Conservation (phyloP, 1,284 basidiomycete genomes). For the Moniliophthora roreri region DNA sequence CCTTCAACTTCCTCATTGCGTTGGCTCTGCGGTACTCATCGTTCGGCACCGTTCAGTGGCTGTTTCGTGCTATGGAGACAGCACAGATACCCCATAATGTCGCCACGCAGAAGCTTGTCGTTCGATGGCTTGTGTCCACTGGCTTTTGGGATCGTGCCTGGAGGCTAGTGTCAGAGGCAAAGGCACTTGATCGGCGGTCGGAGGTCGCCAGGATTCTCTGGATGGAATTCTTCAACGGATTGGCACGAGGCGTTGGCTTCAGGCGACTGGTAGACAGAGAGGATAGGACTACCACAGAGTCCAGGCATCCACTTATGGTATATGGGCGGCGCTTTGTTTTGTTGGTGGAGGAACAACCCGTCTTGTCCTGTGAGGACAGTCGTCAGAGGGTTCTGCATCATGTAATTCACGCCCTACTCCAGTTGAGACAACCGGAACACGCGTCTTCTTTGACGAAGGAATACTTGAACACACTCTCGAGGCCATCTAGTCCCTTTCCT, state of each 20-base stretch:
- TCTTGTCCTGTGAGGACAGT: not conserved
- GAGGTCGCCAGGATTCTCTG: slow-evolving; percentile 37
- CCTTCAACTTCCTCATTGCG: slow-evolving; percentile 54
- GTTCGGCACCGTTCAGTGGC: slow-evolving; percentile 38
- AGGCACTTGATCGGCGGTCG: not conserved
- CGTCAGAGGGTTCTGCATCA: slow-evolving; percentile 7
- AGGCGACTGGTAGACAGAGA: not conserved
- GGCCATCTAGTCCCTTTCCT: slow-evolving; percentile 28
- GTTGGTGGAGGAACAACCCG: slow-evolving; percentile 12
- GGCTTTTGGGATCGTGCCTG: slow-evolving; percentile 53
- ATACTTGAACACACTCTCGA: slow-evolving; percentile 39
- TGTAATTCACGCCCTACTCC: slow-evolving; percentile 10
- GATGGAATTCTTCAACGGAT: slow-evolving; percentile 50
- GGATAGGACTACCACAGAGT: not conserved
- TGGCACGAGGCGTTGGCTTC: slow-evolving; percentile 29
- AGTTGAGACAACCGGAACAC: slow-evolving; percentile 16
- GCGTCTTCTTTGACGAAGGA: slow-evolving; percentile 41
- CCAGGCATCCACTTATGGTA: slow-evolving; percentile 4
- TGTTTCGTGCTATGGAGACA: slow-evolving; percentile 41
- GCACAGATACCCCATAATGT: slow-evolving; percentile 36
- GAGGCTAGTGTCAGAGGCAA: slow-evolving; percentile 18
- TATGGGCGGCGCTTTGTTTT: slow-evolving; percentile 10
- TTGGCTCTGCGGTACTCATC: slow-evolving; percentile 43
- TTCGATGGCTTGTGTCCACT: slow-evolving; percentile 47
- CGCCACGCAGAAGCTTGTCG: slow-evolving; percentile 47